Base-by-base conservation (phyloP, 495 filamentous ascomycete genomes). In the Mycothermus thermophilus region DNA sequence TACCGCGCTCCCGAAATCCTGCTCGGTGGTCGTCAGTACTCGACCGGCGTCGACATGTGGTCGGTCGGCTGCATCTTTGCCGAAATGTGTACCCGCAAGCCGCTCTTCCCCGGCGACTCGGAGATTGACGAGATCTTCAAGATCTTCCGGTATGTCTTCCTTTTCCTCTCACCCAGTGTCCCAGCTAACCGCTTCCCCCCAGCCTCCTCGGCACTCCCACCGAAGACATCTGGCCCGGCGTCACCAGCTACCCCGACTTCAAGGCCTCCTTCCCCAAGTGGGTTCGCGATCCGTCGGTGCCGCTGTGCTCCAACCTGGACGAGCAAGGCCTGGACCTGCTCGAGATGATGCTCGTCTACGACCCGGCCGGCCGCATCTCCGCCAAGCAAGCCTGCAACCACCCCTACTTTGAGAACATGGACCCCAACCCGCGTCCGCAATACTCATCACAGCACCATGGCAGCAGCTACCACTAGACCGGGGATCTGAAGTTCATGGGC, bases 81-180 rank as follows among this genome's bases (percentile, higher is more conserved):
- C 10, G 90, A 99, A 61, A 96, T 99, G 92, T 94, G 86, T 67
- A 99, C 92, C 11, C 80, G 85, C 49, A 96, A 95, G 60, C 87
- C 90, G 5, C 64, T 96, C 9, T 96, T 99, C 69, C 90, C 90
- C 17, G 90, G 90, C 24, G 92, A 99, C 56, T 94, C 86, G 2
- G 90, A 99, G 56, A 96, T 99, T 59, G 90, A 99, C 48, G 92
- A 99, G 63, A 96, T 99, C 48, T 96, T 96, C 69, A 96, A 93
- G 63, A 99, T 96, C 47, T 99, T 99, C 76, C 72, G 78, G 85
- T 90, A 63, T 46, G 74, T 58, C 22, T 34, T 32, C 25, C 34
- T 35, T 5, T 41, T 27, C 25, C 8, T 13, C 30, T 4, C 3
- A 17, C 5, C 13, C 18, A 3, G 11, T 25, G 6, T 25, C 11